Evolutionary conservation across 768 basidiomycete species (phyloP).

Genomic region (Leccinum ochraceum): DNA sequence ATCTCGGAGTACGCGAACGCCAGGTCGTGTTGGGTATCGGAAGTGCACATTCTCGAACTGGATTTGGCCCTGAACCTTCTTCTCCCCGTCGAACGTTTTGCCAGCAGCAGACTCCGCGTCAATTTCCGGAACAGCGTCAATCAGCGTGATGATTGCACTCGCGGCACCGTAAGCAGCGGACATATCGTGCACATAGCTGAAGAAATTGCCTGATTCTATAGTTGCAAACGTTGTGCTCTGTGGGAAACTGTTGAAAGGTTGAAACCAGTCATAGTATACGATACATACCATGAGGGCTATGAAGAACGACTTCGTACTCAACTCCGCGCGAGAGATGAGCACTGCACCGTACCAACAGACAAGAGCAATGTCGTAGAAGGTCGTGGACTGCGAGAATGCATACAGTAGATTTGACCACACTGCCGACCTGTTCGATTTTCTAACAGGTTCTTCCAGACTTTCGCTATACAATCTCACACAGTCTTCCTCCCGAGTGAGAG

Average conservation of each 20-base stretch:
- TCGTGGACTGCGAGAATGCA: slow-evolving; percentile 70
- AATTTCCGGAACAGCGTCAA: slow-evolving; percentile 76
- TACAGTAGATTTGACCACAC: slow-evolving; percentile 67
- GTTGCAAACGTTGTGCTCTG: slow-evolving; percentile 60
- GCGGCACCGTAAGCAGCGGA: slow-evolving; percentile 82
- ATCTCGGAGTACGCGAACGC: slow-evolving; percentile 81
- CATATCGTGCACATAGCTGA: slow-evolving; percentile 85
- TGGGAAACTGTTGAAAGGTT: background rate
- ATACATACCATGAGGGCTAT: slow-evolving; percentile 72
- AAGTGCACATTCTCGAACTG: slow-evolving; percentile 82
- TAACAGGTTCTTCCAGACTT: slow-evolving; percentile 72
- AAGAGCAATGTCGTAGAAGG: slow-evolving; percentile 83
- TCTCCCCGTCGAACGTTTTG: slow-evolving; percentile 43
- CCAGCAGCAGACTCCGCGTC: slow-evolving; percentile 77
- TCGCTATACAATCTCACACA: slow-evolving; percentile 66
- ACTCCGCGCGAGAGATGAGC: slow-evolving; percentile 47
- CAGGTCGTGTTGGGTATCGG: slow-evolving; percentile 87
- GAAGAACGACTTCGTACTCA: slow-evolving; percentile 56
- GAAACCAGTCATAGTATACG: background rate
- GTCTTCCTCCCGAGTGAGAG: slow-evolving; percentile 84
- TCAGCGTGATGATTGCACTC: slow-evolving; percentile 68
- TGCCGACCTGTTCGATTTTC: slow-evolving; percentile 61
- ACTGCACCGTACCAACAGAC: slow-evolving; percentile 76
- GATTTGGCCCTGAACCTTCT: slow-evolving; percentile 59
- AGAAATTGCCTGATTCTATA: slow-evolving; percentile 86